Percentiles rank a stretch among this genome's conserved stretches.
Evolutionary conservation across 2,329 filamentous ascomycete species (phyloP).

Genomic region (Huntiella decipiens): DNA sequence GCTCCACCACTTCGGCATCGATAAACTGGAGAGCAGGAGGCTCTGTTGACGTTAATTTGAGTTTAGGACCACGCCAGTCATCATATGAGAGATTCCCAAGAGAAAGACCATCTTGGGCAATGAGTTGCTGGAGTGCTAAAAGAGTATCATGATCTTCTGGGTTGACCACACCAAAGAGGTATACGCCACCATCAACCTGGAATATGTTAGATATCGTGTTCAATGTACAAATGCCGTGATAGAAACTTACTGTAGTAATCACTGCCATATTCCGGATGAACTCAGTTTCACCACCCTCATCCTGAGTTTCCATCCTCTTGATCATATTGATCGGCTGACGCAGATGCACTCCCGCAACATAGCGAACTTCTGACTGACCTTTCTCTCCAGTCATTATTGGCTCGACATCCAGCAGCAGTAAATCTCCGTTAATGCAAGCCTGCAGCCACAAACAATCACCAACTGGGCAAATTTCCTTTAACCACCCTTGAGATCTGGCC

Average conservation of each 20-base stretch:
- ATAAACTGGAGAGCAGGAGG: constrained; percentile 73
- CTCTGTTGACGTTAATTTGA: constrained; percentile 43
- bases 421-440: no score
- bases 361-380: no score
- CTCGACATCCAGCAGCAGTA: no score
- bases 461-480: no score
- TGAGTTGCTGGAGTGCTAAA: constrained; percentile 56
- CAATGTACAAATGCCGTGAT: no score
- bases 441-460: no score
- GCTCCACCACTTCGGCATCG: constrained; percentile 78
- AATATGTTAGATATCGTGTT: not conserved
- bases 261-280: no score
- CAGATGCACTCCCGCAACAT: constrained; percentile 59
- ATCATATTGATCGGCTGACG: constrained; percentile 92
- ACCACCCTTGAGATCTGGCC: no score
- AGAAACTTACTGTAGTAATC: constrained; percentile 39
- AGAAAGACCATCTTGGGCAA: constrained; percentile 46
- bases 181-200: constrained; percentile 77
- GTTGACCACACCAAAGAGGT: constrained; percentile 68
- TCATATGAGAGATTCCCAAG: constrained; percentile 61
- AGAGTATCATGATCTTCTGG: constrained; percentile 57
- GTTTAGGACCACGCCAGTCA: constrained; percentile 66
- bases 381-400: no score
- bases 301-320: constrained; percentile 47
- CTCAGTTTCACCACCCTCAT: no score